Base-by-base conservation (phyloP, 2,329 filamentous ascomycete genomes). In the Diaporthe nobilis region DNA sequence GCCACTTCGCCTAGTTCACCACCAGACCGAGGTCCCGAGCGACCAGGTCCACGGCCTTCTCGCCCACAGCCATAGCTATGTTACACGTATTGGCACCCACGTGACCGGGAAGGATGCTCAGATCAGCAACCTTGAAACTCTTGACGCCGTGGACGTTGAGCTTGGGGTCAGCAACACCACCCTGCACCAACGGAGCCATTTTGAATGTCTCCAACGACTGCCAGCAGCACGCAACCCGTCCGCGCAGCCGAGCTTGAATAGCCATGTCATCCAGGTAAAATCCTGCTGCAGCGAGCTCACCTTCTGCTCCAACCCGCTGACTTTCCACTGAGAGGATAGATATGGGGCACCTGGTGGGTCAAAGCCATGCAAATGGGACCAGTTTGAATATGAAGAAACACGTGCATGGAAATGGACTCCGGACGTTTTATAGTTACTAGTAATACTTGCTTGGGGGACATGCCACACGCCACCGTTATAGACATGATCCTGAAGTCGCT, bases 191-290 rank as follows among this genome's bases (percentile, higher is more conserved):
- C 4, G 84, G 83, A 1, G 81, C 84, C 87, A 89, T 88, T 77
- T 85, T 86, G 68, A 84, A 85, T 0, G 86, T 88, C 0, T 86
- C 85, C 20, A 88, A 80, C 0, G 85, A 83, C 77, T 88, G 85
- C 85, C 85, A 88, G 1, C 83, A 83, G 6, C 84, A 86, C 0
- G 77, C 79, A 3, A 87, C 76, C 8, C 83, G 84, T 37, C 82
- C 78, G 0, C 85, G 81, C 34, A 87, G 42, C 77, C 79, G 85
- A 20, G 86, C 79, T 77, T 87, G 85, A 44, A 91, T 86, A 0
- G 85, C 84, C 34, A 83, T 82, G 72, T 89, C 85, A 55, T 89
- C 89, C 28, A 28, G 28, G 28, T 28, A 28, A 28, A 28, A 28
- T 28, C 28, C 28, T 28, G 28, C 28, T 28, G 28, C 28, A 28